A percentile compares a stretch with the other conserved stretches of the same genome.
phyloP scores from a whole-genome alignment of 495 filamentous ascomycete genomes.

The Amphirosellinia nigrospora region DNA sequence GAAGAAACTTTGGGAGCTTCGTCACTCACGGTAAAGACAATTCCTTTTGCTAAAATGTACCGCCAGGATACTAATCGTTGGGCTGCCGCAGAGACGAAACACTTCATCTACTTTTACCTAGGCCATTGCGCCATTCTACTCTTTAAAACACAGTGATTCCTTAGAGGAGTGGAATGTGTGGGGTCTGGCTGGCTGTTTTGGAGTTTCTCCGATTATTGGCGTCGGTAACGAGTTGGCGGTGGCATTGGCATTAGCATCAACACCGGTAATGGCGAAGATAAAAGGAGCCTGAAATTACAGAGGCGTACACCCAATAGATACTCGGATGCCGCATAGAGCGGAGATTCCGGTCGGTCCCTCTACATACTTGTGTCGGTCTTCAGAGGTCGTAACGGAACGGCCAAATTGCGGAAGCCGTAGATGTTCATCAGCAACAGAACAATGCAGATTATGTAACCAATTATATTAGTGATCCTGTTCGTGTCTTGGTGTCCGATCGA shows the following conservation, averaged over 20 bases:
- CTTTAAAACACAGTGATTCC: conserved; percentile 92
- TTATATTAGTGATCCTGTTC: neutral
- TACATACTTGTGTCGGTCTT: conserved; percentile 1
- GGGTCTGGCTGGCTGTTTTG: neutral
- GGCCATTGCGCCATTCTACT: conserved; percentile 97
- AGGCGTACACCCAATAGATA: conserved; percentile 2
- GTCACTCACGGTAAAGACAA: conserved; percentile 87
- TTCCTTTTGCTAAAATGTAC: neutral
- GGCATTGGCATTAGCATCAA: conserved; percentile 7
- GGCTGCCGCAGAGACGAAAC: conserved; percentile 79
- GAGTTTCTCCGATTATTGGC: neutral
- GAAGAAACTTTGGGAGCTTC: conserved; percentile 98
- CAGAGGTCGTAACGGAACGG: neutral
- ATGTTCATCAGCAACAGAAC: conserved; percentile 9
- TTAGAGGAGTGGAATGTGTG: neutral
- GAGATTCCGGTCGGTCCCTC: neutral
- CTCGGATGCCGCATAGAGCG: conserved; percentile 10
- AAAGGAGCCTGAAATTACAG: neutral
- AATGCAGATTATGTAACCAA: conserved; percentile 8
- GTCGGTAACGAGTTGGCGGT: neutral
- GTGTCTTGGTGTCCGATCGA: neutral
- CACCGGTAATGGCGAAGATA: conserved; percentile 7
- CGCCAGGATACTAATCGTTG: conserved; percentile 23
- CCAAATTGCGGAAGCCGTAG: neutral
- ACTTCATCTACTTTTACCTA: conserved; percentile 99